phyloP scores from a whole-genome alignment of 2,329 filamentous ascomycete genomes.

The Verruconis gallopava region DNA sequence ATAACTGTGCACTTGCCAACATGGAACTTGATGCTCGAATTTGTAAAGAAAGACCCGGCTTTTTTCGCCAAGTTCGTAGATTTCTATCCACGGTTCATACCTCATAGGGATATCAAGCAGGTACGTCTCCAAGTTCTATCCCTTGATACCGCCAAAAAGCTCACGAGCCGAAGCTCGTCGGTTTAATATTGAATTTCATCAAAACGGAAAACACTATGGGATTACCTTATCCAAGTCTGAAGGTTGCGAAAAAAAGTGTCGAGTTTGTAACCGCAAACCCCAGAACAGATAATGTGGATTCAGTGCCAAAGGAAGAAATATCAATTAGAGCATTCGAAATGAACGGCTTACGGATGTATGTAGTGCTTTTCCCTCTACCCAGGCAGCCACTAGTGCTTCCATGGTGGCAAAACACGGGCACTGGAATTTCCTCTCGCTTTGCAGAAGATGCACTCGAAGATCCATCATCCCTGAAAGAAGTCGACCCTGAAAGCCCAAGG shows the following conservation, averaged over 20 bases:
- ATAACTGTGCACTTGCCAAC: slow-evolving; percentile 7
- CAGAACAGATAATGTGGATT: slow-evolving; percentile 5
- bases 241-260: slow-evolving; percentile 4
- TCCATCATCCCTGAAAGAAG: slow-evolving; percentile 3
- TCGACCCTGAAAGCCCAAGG: not conserved
- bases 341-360: not conserved
- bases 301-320: slow-evolving; percentile 1
- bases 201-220: slow-evolving; percentile 1
- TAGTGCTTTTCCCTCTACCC: slow-evolving; percentile 6
- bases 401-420: slow-evolving; percentile 7
- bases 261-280: slow-evolving; percentile 4
- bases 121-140: not conserved
- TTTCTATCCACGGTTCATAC: slow-evolving; percentile 9
- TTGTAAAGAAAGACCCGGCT: slow-evolving; percentile 7
- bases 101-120: slow-evolving; percentile 8
- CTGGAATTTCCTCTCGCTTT: slow-evolving; percentile 7
- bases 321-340: slow-evolving; percentile 7
- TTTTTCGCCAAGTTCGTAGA: slow-evolving; percentile 9
- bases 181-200: slow-evolving; percentile 3
- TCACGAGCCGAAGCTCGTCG: slow-evolving; percentile 1
- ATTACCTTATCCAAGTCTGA: slow-evolving; percentile 7
- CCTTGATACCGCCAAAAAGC: not conserved
- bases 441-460: slow-evolving; percentile 5
- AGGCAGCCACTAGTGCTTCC: slow-evolving; percentile 1
- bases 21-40: slow-evolving; percentile 8